Conservation (phyloP, 768 basidiomycete species). For the Calocybe indica region DNA sequence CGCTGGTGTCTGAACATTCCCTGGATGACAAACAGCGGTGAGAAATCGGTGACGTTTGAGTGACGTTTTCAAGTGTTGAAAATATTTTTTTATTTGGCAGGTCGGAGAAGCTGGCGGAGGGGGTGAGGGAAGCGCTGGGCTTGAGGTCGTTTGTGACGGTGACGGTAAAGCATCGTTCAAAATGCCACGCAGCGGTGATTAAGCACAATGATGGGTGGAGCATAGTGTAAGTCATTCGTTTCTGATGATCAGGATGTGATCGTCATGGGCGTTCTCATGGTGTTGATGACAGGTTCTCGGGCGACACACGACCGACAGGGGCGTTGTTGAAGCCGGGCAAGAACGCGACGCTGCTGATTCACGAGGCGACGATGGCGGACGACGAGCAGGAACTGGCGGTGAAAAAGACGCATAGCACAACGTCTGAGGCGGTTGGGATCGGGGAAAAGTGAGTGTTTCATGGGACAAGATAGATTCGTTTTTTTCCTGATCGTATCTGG, state of each 20-base stretch:
- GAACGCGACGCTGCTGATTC: constrained; percentile 77
- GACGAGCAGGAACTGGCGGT: constrained; percentile 69
- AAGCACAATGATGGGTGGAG: constrained; percentile 72
- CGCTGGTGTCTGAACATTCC: constrained; percentile 42
- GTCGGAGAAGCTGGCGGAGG: constrained; percentile 31
- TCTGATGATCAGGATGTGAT: constrained; percentile 21
- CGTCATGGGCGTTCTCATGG: not conserved
- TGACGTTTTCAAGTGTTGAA: not conserved
- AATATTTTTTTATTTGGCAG: constrained; percentile 24
- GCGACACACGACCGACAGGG: constrained; percentile 79
- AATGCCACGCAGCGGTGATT: constrained; percentile 68
- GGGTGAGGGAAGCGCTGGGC: constrained; percentile 48
- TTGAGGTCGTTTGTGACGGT: constrained; percentile 60
- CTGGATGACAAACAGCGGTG: constrained; percentile 23
- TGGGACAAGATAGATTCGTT: constrained; percentile 5
- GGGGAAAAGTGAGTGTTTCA: constrained; percentile 51
- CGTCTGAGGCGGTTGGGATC: constrained; percentile 80
- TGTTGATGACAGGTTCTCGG: constrained; percentile 64
- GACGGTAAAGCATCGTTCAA: constrained; percentile 66
- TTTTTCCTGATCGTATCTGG: not conserved
- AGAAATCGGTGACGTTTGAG: constrained; percentile 20
- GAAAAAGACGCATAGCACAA: constrained; percentile 83
- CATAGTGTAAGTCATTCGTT: constrained; percentile 55
- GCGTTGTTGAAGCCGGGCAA: constrained; percentile 59
- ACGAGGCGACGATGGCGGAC: constrained; percentile 92